These are phyloP conservation scores for Backusella morwellensis DNA, from an alignment of 192 early-diverging fungal genomes.

Conservation along the genomic window DNA sequence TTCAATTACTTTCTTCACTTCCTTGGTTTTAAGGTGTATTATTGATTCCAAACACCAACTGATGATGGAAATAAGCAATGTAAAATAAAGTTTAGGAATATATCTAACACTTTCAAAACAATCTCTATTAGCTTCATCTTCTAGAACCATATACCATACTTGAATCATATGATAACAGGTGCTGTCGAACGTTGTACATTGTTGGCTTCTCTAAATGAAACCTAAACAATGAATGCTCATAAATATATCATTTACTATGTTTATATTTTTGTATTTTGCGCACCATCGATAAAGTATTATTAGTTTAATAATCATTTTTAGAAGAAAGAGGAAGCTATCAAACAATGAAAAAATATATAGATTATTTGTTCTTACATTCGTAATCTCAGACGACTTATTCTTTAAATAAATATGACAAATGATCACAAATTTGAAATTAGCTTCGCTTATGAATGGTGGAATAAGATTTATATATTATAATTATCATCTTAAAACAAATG, in stretches of 20 bases:
- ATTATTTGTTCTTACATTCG: too few species aligned
- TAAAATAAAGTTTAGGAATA: background rate
- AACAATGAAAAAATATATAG: too few species aligned
- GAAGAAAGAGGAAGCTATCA: too few species aligned
- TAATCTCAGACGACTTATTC: too few species aligned
- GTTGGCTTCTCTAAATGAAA: background rate
- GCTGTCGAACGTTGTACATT: background rate
- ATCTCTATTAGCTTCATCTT: background rate
- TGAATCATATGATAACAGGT: background rate
- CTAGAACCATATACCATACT: background rate
- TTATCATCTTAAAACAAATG: background rate
- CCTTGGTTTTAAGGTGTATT: background rate
- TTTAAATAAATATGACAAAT: too few species aligned
- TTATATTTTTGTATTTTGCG: background rate
- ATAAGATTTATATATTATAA: background rate
- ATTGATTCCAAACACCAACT: background rate
- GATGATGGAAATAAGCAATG: too few species aligned
- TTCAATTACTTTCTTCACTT: too few species aligned
- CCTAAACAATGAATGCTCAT: background rate
- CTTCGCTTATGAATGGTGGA: too few species aligned
- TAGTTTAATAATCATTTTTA: too few species aligned
- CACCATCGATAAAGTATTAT: background rate
- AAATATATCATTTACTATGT: background rate
- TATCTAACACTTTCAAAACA: background rate
- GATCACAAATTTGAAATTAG: too few species aligned